phyloP scores from a whole-genome alignment of 2,329 filamentous ascomycete genomes.

The Cladophialophora immunda region DNA sequence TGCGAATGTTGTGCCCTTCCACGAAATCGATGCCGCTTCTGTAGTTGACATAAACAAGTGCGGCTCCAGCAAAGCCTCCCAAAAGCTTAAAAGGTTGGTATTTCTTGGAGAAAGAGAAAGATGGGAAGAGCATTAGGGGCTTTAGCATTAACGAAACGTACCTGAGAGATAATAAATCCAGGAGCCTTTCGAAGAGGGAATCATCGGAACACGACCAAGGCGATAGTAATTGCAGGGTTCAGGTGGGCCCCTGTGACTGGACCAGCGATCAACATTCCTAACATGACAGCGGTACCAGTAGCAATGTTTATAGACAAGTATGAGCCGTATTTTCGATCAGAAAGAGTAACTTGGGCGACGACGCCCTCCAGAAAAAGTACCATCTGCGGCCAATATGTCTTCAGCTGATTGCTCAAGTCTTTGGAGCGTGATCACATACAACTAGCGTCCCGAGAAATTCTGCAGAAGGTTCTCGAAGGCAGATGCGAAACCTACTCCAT shows the following conservation, averaged over 20 bases:
- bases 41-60: conserved; percentile 11
- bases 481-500: no score
- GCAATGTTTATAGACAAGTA: no score
- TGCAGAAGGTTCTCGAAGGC: no score
- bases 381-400: no score
- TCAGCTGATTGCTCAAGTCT: no score
- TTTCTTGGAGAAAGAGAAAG: not conserved
- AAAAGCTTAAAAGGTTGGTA: conserved; percentile 5
- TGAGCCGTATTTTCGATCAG: not conserved
- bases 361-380: conserved; percentile 9
- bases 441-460: no score
- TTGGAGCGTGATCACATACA: no score
- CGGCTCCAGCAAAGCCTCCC: conserved; percentile 8
- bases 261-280: not conserved
- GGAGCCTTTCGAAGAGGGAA: conserved; percentile 12
- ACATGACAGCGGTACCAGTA: no score
- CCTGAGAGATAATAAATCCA: conserved; percentile 10
- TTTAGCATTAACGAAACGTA: conserved; percentile 1
- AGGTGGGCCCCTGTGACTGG: conserved; percentile 6
- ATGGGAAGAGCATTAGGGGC: no score
- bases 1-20: conserved; percentile 12
- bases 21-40: conserved; percentile 11
- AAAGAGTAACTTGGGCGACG: conserved; percentile 8
- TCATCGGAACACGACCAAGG: conserved; percentile 10
- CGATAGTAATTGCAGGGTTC: conserved; percentile 1